Evolutionary conservation across 108 stramenopile species (phyloP).

Genomic region (Cylindrotheca closterium): DNA sequence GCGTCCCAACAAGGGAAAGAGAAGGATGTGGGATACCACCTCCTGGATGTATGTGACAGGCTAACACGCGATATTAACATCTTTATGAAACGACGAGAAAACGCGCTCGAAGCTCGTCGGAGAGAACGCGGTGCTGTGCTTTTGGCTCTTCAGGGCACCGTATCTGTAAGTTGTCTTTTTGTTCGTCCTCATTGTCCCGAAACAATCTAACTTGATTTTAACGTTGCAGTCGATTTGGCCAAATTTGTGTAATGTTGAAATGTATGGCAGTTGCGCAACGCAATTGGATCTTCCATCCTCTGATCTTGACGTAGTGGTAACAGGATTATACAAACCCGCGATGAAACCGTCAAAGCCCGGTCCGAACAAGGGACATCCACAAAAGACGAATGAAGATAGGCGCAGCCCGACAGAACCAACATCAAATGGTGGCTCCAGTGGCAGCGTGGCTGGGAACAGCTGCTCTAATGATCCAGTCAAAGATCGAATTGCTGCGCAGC

Average conservation of each 20-base stretch:
- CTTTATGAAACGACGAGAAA: conserved; percentile 77
- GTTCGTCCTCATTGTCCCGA: conserved; percentile 1
- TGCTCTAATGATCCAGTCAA: too few species aligned
- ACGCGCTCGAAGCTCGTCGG: conserved; percentile 57
- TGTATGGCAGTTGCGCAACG: conserved; percentile 89
- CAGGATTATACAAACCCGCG: conserved; percentile 53
- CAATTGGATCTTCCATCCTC: conserved; percentile 83
- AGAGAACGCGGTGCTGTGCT: conserved; percentile 67
- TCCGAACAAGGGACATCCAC: background rate
- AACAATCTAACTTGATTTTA: background rate
- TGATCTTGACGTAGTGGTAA: conserved; percentile 87
- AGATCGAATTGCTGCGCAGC: conserved; percentile 6
- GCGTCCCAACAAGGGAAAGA: conserved; percentile 37
- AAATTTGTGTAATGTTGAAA: conserved; percentile 64
- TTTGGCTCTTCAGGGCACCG: conserved; percentile 63
- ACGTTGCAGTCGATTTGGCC: conserved; percentile 61
- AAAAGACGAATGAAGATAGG: too few species aligned
- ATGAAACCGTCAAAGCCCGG: too few species aligned
- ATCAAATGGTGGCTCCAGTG: too few species aligned
- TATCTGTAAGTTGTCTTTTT: conserved; percentile 33
- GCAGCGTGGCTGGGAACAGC: too few species aligned
- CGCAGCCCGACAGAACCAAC: too few species aligned
- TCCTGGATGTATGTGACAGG: conserved; percentile 73
- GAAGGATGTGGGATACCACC: conserved; percentile 82
- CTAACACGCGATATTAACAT: conserved; percentile 68